phyloP scores from a whole-genome alignment of 139 green algal genomes.

The Haematococcus lacustris region DNA sequence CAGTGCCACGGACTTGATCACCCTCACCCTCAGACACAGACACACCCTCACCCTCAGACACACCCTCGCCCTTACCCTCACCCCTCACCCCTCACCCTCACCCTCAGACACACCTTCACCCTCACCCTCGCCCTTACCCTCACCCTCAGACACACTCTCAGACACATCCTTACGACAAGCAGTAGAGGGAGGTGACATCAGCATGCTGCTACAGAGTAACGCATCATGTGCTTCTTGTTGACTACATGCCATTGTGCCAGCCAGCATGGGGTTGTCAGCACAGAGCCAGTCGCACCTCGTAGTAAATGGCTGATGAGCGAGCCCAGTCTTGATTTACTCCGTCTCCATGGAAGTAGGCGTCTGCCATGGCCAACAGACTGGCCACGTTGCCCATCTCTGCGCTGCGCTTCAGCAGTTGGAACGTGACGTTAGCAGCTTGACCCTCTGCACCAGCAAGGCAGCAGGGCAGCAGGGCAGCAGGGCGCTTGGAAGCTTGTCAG shows the following conservation, averaged over 20 bases:
- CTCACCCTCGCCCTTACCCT: no score
- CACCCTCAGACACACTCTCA: no score
- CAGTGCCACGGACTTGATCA: background rate
- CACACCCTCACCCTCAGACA: no score
- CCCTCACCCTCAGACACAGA: background rate
- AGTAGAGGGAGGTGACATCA: background rate
- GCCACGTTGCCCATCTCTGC: conserved; percentile 70
- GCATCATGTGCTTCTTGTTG: no score
- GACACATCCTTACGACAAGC: no score
- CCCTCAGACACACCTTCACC: no score
- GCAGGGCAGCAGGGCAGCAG: background rate
- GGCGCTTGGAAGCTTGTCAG: background rate
- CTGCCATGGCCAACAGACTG: conserved; percentile 68
- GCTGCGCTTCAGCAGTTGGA: conserved; percentile 47
- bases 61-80: no score
- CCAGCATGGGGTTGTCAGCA: background rate
- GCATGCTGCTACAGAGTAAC: background rate
- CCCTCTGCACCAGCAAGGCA: background rate
- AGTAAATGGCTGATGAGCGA: conserved; percentile 41
- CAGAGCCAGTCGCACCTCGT: conserved; percentile 26
- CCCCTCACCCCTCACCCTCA: no score
- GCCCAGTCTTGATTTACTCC: conserved; percentile 45
- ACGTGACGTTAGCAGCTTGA: conserved; percentile 19
- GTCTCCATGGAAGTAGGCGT: conserved; percentile 82
- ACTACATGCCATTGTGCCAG: no score